Evolutionary conservation across 352 stramenopile genomes (phyloP).

Genomic region (Elongisporangium undulatum): DNA sequence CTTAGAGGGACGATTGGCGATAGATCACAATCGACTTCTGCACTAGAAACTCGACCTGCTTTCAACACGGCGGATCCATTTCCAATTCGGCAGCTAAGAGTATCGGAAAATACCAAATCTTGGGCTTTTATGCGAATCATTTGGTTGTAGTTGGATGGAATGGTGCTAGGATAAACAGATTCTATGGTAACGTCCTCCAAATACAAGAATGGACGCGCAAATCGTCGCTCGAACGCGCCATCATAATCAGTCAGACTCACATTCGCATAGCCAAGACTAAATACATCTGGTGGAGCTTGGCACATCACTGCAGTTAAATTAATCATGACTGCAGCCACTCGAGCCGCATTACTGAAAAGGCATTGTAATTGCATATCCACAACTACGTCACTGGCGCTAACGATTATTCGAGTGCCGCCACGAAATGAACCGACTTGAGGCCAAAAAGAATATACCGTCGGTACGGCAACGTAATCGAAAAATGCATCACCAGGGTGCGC

Average conservation of each 20-base stretch:
- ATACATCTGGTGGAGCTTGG: constrained; percentile 9
- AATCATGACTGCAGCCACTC: constrained; percentile 10
- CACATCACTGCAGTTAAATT: constrained; percentile 28
- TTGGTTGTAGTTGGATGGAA: constrained; percentile 35
- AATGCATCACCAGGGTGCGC: not conserved
- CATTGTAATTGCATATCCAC: constrained; percentile 19
- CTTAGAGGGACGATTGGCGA: not conserved
- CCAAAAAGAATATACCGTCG: constrained; percentile 17
- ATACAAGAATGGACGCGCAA: constrained; percentile 29
- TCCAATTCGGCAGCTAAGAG: constrained; percentile 20
- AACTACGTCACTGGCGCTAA: constrained; percentile 26
- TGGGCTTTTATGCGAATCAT: constrained; percentile 20
- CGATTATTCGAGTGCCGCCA: constrained; percentile 27
- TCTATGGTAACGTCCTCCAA: constrained; percentile 13
- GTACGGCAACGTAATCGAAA: constrained; percentile 19
- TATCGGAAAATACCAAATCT: constrained; percentile 14
- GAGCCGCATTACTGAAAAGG: constrained; percentile 17
- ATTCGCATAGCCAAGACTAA: constrained; percentile 3
- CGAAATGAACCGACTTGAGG: constrained; percentile 20
- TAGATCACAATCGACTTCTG: constrained; percentile 23
- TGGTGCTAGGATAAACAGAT: constrained; percentile 9
- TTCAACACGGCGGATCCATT: not conserved
- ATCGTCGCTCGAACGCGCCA: constrained; percentile 11
- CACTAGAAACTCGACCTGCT: constrained; percentile 20
- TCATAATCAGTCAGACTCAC: constrained; percentile 20